Evolutionary conservation across 768 basidiomycete species (phyloP).

Genomic region (Tylopilus felleus): DNA sequence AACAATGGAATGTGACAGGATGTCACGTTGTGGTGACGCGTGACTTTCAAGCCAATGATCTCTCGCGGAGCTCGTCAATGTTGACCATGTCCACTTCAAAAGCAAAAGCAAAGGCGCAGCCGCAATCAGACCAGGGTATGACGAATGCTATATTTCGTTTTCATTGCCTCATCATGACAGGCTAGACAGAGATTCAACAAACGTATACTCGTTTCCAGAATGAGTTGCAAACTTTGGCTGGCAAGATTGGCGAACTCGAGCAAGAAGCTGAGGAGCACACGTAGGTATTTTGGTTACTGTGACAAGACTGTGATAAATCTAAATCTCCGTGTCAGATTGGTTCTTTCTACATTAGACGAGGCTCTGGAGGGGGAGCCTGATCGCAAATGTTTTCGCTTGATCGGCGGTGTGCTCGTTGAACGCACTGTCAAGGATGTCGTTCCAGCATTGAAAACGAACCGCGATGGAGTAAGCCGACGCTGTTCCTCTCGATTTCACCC

Average conservation of each 20-base stretch:
- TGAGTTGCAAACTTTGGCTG: conserved; percentile 87
- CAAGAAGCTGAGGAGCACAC: conserved; percentile 93
- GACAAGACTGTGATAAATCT: not conserved
- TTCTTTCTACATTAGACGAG: conserved; percentile 83
- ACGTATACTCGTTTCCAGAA: conserved; percentile 78
- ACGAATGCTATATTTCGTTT: not conserved
- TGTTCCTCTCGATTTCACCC: not conserved
- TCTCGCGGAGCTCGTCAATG: conserved; percentile 10
- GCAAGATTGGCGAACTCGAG: conserved; percentile 95
- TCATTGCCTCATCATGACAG: conserved; percentile 36
- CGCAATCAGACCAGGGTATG: conserved; percentile 72
- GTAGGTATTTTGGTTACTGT: conserved; percentile 44
- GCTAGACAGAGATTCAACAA: conserved; percentile 79
- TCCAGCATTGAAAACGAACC: conserved; percentile 85
- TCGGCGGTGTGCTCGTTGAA: conserved; percentile 94
- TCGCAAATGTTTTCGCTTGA: conserved; percentile 93
- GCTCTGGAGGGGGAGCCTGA: conserved; percentile 77
- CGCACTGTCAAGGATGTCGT: conserved; percentile 93
- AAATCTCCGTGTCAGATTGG: conserved; percentile 55
- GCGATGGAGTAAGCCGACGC: conserved; percentile 65
- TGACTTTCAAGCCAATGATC: conserved; percentile 27
- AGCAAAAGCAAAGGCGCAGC: conserved; percentile 54
- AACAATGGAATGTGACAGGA: conserved; percentile 23
- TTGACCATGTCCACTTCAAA: conserved; percentile 50
- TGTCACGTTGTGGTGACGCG: conserved; percentile 26